Percentiles rank a stretch among this genome's conserved stretches.
Evolutionary conservation across 169 alveolate genomes (phyloP).

Genomic region (Eimeria falciformis): DNA sequence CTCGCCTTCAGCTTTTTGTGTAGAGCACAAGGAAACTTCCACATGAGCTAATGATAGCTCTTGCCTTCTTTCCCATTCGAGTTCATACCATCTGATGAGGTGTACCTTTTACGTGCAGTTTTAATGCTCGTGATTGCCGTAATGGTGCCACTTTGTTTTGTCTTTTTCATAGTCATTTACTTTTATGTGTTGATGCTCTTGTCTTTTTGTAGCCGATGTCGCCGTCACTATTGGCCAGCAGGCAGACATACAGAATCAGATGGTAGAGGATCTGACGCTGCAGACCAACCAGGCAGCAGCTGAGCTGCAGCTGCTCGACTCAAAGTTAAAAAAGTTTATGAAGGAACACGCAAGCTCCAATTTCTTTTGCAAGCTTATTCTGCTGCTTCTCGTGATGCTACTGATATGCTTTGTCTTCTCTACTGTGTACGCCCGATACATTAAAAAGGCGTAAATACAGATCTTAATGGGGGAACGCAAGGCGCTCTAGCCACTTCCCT

Average conservation of each 20-base stretch:
- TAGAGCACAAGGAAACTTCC: too few species aligned
- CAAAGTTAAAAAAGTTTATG: constrained; percentile 3
- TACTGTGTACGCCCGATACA: constrained; percentile 43
- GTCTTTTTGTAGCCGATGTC: constrained; percentile 47
- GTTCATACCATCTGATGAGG: too few species aligned
- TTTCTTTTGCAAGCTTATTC: constrained; percentile 23
- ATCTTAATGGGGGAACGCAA: background rate
- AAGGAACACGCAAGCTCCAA: constrained; percentile 14
- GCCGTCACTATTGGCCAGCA: constrained; percentile 48
- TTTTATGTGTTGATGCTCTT: background rate
- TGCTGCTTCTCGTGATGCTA: constrained; percentile 31
- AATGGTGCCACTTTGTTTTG: too few species aligned
- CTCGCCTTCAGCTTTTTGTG: too few species aligned
- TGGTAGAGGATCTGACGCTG: constrained; percentile 6
- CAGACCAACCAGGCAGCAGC: constrained; percentile 63
- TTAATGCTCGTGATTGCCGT: too few species aligned
- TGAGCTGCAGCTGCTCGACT: constrained; percentile 40
- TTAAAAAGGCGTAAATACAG: constrained; percentile 10
- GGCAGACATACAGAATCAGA: constrained; percentile 52
- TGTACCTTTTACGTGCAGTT: too few species aligned
- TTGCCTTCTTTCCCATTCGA: too few species aligned
- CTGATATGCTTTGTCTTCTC: constrained; percentile 63
- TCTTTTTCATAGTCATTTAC: too few species aligned
- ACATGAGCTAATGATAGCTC: too few species aligned
- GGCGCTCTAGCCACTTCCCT: too few species aligned